Base-by-base conservation (phyloP, 257 asterid species). In the Ilex asprella region DNA sequence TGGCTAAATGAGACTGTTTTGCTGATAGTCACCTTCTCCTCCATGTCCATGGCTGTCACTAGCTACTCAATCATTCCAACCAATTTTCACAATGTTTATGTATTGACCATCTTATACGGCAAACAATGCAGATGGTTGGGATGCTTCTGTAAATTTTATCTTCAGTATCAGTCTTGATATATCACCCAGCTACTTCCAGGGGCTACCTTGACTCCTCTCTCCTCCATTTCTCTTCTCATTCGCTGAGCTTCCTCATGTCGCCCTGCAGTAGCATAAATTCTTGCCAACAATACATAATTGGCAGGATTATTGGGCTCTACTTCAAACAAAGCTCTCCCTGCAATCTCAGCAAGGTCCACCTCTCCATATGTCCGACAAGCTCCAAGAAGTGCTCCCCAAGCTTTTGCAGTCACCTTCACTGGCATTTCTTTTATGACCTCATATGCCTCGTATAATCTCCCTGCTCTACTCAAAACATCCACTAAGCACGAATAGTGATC, bases 331-430 rank as follows among this genome's bases (percentile, higher is more conserved):
- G 78, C 81, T 62, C 59, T 55, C 30, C 78, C 86, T n/a, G 86
- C 79, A 49, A 78, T 63, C 61, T 81, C 77, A 47, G 81, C 86
- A 6, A 81, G 70, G 55, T 77, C 72, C n/a, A 81, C 74, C 59
- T 81, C 81, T 59, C 81, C 83, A 70, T 77, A 72, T 11, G 71
- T 81, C 59, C 83, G 69, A 59, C 81, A 81, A 57, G 86, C 82
- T 27, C 75, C 83, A 58, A 81, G 77, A 43, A 81, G 71, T 30
- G 83, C 83, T 31, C 83, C 86, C 86, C 86, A 81, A 58, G 83
- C 81, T 75, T 78, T 81, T 2, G 76, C 81, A 62, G 81, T 81
- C 52, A 65, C 83, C 27, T 75, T 69, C 29, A 73, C 74, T 0
- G 81, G 80, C 83, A 81, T 77, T 65, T 53, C 39, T 56, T 51